Percentiles rank a stretch among this genome's conserved stretches.
phyloP scores from a whole-genome alignment of 306 rosid species.

The Delonix regia region DNA sequence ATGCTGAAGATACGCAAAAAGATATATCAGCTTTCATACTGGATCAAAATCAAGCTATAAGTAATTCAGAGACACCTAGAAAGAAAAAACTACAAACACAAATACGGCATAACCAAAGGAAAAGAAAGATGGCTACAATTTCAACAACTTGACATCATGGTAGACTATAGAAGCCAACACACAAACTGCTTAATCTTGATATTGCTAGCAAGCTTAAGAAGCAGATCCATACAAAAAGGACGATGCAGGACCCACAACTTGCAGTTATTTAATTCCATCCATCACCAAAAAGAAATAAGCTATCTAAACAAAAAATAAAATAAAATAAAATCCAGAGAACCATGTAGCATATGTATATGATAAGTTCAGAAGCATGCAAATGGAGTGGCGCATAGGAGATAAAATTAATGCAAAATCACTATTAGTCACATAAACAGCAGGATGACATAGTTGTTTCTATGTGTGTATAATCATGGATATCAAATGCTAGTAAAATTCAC shows the following conservation, averaged over 20 bases:
- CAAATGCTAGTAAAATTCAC: background rate
- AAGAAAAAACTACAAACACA: background rate
- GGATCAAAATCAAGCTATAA: slow-evolving; percentile 27
- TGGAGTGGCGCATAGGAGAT: background rate
- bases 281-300: background rate
- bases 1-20: slow-evolving; percentile 60
- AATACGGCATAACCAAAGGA: background rate
- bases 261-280: background rate
- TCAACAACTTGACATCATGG: slow-evolving; percentile 3
- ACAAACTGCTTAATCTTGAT: slow-evolving; percentile 6
- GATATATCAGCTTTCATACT: slow-evolving; percentile 32
- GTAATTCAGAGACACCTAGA: slow-evolving; percentile 13
- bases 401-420: background rate
- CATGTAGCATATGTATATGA: background rate
- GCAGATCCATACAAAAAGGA: slow-evolving; percentile 1
- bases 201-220: slow-evolving; percentile 1
- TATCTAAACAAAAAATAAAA: background rate
- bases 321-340: background rate
- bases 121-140: background rate
- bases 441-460: background rate
- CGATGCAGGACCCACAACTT: background rate
- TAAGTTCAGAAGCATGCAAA: background rate
- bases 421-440: background rate
- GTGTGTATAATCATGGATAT: background rate
- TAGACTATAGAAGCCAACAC: background rate